Evolutionary conservation across 1,139 yeast species (phyloP).

Genomic region (Lizanozyma gosingica): DNA sequence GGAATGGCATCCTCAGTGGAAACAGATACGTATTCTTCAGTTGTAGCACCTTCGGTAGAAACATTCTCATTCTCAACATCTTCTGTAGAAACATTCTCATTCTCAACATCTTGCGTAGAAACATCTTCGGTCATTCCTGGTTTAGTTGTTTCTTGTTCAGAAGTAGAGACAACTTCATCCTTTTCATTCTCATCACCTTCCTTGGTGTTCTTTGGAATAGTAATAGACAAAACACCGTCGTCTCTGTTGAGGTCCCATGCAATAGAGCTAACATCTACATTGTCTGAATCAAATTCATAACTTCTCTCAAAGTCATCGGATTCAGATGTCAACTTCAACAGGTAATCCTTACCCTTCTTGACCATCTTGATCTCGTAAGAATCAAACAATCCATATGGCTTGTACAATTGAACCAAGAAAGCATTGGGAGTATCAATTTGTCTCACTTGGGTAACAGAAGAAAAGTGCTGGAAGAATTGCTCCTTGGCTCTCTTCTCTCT

Average conservation of each 20-base stretch:
- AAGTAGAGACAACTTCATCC: not conserved
- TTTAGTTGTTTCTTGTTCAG: not conserved
- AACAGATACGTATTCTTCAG: not conserved
- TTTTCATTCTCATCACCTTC: conserved; percentile 4
- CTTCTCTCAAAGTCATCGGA: conserved; percentile 4
- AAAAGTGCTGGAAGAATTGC: not conserved
- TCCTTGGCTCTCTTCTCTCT: not conserved
- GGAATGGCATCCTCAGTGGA: too few relatives aligned
- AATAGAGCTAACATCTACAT: conserved; percentile 3
- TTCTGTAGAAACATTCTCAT: too few relatives aligned
- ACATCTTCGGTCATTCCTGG: too few relatives aligned
- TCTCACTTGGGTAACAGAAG: not conserved
- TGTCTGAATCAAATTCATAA: conserved; percentile 3
- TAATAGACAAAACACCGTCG: conserved; percentile 1
- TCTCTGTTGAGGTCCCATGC: conserved; percentile 2
- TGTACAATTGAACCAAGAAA: conserved; percentile 3
- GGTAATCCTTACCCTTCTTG: conserved; percentile 1
- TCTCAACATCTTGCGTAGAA: too few relatives aligned
- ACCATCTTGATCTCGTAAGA: conserved; percentile 6
- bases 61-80: too few relatives aligned
- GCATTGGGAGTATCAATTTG: not conserved
- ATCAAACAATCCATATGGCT: conserved; percentile 3
- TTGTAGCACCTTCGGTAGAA: not conserved
- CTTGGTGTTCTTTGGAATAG: conserved; percentile 1
- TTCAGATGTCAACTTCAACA: conserved; percentile 4